Evolutionary conservation across 257 asterid genomes (phyloP).

Genomic region (Solanum neorickii): DNA sequence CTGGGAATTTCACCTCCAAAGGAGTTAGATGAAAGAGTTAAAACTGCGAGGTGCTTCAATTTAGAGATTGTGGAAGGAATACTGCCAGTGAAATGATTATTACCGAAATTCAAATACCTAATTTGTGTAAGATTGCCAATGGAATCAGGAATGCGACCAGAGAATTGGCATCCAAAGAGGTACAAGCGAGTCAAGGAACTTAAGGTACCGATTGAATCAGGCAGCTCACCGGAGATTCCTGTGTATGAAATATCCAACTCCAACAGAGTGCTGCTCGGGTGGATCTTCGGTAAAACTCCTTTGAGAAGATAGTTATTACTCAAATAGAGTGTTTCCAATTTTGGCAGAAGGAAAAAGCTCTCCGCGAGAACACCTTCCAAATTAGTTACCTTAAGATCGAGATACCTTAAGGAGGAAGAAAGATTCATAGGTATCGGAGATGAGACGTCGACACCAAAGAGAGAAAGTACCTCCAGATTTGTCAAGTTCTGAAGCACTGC

Average conservation of each 20-base stretch:
- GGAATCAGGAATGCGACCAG: neutral
- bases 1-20: neutral
- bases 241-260: neutral
- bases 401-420: neutral
- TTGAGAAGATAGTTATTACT: neutral
- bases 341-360: neutral
- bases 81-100: neutral
- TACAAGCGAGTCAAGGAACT: neutral
- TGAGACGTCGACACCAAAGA: neutral
- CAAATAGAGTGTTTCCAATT: neutral
- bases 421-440: neutral
- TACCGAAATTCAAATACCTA: neutral
- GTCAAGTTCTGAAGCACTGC: neutral
- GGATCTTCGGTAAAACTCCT: neutral
- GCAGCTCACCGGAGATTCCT: neutral
- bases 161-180: neutral
- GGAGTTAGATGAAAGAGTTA: neutral
- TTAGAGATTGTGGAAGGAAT: neutral
- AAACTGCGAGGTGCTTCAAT: neutral
- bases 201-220: neutral
- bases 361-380: neutral
- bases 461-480: neutral
- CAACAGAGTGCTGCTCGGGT: neutral
- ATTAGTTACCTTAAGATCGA: neutral
- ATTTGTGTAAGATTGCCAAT: neutral